Conservation (phyloP, 75 land plant genomes). For the Pseudotsuga menziesii region DNA sequence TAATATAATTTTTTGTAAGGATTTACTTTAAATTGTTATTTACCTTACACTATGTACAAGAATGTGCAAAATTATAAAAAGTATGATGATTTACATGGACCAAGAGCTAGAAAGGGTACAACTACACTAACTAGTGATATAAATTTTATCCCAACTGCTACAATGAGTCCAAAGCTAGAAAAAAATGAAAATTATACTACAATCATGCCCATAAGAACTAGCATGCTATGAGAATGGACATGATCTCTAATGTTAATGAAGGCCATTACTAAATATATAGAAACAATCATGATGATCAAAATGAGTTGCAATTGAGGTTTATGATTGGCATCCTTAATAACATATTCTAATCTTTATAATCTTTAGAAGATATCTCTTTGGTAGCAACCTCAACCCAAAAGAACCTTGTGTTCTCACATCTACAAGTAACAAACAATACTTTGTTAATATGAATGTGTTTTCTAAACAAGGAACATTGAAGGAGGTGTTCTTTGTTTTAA, state of each 20-base stretch:
- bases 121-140: slow-evolving; percentile 37
- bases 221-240: slow-evolving; percentile 37
- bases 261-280: slow-evolving; percentile 23
- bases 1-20: too few relatives aligned
- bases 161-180: slow-evolving; percentile 43
- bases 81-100: slow-evolving; percentile 18
- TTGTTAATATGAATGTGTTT: too few relatives aligned
- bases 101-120: slow-evolving; percentile 46
- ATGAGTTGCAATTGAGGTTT: slow-evolving; percentile 35
- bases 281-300: slow-evolving; percentile 27
- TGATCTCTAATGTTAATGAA: slow-evolving; percentile 36
- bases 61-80: not conserved
- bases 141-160: slow-evolving; percentile 31
- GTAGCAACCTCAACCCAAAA: too few relatives aligned
- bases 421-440: too few relatives aligned
- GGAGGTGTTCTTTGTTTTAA: too few relatives aligned
- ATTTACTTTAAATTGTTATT: too few relatives aligned
- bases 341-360: too few relatives aligned
- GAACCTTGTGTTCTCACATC: too few relatives aligned
- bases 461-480: too few relatives aligned
- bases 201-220: slow-evolving; percentile 33
- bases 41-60: not conserved
- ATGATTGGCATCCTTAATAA: slow-evolving; percentile 34
- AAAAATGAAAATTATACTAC: slow-evolving; percentile 36
- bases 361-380: too few relatives aligned